Evolutionary conservation across 768 basidiomycete species (phyloP).

Genomic region (Tricholoma terreum): DNA sequence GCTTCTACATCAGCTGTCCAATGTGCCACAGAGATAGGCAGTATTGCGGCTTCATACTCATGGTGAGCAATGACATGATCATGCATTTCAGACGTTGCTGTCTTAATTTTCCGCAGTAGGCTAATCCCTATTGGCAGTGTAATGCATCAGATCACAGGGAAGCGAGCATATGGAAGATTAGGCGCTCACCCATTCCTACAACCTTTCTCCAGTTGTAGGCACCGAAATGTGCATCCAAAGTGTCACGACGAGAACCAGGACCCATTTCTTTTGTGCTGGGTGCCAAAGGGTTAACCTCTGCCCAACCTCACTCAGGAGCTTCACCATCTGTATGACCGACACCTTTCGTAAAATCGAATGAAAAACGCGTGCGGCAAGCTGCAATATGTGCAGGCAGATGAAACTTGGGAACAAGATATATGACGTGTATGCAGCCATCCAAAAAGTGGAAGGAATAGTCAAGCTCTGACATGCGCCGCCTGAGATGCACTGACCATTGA

Average conservation of each 20-base stretch:
- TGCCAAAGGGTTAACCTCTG: slow-evolving; percentile 22
- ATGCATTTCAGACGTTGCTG: slow-evolving; percentile 4
- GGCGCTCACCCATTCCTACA: slow-evolving; percentile 14
- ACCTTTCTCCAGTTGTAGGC: slow-evolving; percentile 27
- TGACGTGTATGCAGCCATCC: neutral
- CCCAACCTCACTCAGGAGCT: slow-evolving; percentile 20
- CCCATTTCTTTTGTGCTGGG: slow-evolving; percentile 15
- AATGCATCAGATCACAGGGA: neutral
- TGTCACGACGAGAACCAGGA: neutral
- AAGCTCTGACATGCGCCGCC: neutral
- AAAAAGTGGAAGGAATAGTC: neutral
- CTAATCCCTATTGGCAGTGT: neutral
- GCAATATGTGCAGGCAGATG: neutral
- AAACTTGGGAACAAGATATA: neutral
- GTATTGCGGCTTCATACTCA: slow-evolving; percentile 1
- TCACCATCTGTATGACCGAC: neutral
- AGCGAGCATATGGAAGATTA: neutral
- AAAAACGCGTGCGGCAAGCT: neutral
- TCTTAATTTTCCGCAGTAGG: slow-evolving; percentile 5
- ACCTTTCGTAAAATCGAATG: neutral
- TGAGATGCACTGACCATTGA: slow-evolving; percentile 13
- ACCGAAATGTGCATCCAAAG: slow-evolving; percentile 24
- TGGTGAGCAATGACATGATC: slow-evolving; percentile 5
- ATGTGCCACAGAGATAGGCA: neutral
- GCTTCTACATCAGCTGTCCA: slow-evolving; percentile 7